Conservation (phyloP, 345 rosid genomes). For the Dimocarpus longan region DNA sequence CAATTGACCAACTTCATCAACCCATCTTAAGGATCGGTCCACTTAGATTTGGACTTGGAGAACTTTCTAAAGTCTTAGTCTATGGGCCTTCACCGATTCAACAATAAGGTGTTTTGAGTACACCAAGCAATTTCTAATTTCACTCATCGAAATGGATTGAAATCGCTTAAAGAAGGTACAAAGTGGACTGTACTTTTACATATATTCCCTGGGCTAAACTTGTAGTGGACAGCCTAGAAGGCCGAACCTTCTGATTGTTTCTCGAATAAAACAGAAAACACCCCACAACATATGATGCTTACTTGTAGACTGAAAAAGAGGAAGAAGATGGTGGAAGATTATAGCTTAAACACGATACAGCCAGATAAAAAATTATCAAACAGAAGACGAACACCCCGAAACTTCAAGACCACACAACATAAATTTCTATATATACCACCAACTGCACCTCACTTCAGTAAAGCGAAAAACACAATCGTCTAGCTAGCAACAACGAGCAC, state of each 20-base stretch:
- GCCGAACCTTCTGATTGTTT: neutral
- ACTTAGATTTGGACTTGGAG: too few relatives aligned
- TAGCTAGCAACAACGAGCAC: neutral
- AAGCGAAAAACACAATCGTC: neutral
- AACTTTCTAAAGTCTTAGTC: too few relatives aligned
- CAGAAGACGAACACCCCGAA: slow-evolving; percentile 13
- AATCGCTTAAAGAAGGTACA: neutral
- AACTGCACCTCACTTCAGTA: neutral
- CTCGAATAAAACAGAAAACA: neutral
- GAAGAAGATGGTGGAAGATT: slow-evolving; percentile 20
- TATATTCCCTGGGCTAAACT: neutral
- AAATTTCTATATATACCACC: slow-evolving; percentile 5
- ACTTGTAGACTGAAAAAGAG: too few relatives aligned
- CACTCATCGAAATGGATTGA: too few relatives aligned
- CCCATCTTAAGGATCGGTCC: neutral
- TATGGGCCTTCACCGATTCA: too few relatives aligned
- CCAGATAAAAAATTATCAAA: neutral
- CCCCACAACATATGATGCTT: too few relatives aligned
- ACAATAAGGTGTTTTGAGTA: too few relatives aligned
- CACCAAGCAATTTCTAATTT: too few relatives aligned
- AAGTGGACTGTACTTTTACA: neutral
- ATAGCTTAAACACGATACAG: neutral
- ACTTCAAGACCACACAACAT: neutral
- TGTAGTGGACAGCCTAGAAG: neutral
- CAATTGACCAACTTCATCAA: neutral